Conservation (phyloP, 208 protist genomes). For the Trypanosoma conorhini region DNA sequence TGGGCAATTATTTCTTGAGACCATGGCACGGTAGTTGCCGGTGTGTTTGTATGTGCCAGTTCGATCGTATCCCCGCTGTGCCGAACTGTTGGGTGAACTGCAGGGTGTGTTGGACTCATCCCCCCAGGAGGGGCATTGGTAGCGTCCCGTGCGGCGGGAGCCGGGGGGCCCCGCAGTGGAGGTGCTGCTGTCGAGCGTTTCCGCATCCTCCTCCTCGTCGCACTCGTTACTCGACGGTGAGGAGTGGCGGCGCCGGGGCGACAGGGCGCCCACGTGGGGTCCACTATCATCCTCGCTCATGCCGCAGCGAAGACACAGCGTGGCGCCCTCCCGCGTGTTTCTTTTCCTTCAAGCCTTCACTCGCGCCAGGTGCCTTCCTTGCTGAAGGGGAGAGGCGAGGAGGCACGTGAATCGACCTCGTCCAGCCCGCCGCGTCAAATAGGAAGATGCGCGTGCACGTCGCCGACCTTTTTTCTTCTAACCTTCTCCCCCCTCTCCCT, state of each 20-base stretch:
- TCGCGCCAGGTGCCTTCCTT: background rate
- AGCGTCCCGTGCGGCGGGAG: conserved; percentile 54
- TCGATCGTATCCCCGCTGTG: conserved; percentile 4
- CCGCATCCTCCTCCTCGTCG: conserved; percentile 14
- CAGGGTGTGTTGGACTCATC: conserved; percentile 26
- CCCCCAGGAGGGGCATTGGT: conserved; percentile 41
- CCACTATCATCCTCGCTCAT: conserved; percentile 10
- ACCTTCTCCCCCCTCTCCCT: background rate
- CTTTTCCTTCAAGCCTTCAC: background rate
- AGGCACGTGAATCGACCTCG: background rate
- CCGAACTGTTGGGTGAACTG: conserved; percentile 15
- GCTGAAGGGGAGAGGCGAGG: background rate
- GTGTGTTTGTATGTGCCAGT: conserved; percentile 33
- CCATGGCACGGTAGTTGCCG: conserved; percentile 32
- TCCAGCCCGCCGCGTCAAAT: background rate
- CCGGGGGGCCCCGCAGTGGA: conserved; percentile 82
- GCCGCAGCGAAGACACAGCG: background rate
- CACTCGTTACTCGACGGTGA: background rate
- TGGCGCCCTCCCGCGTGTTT: background rate
- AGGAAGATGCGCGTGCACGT: background rate
- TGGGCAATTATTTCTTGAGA: background rate
- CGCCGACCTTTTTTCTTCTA: background rate
- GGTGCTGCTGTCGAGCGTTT: conserved; percentile 56
- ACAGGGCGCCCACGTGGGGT: background rate
- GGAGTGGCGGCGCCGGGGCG: background rate